Percentiles rank a stretch among this genome's conserved stretches.
Evolutionary conservation across 1,139 yeast species (phyloP).

Genomic region (Kodamaea suecica): DNA sequence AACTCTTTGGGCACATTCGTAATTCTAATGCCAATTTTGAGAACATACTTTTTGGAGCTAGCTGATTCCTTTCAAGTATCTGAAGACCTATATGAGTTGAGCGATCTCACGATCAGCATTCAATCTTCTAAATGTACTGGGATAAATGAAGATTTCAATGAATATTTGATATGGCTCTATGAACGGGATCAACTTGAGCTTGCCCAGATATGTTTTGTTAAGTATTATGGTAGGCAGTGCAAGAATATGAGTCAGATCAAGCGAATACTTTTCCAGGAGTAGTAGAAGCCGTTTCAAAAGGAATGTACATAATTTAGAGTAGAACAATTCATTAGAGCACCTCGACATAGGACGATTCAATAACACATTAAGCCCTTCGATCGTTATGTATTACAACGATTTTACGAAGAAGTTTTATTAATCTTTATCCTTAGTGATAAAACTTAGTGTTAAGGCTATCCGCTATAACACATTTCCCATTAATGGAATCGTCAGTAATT

Average conservation of each 20-base stretch:
- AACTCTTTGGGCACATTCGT: background rate
- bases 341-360: no score
- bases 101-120: slow-evolving; percentile 5
- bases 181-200: slow-evolving; percentile 11
- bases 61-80: background rate
- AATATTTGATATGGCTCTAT: slow-evolving; percentile 21
- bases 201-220: slow-evolving; percentile 13
- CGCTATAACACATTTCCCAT: slow-evolving; percentile 39
- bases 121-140: slow-evolving; percentile 2
- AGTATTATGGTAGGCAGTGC: slow-evolving; percentile 11
- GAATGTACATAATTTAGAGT: no score
- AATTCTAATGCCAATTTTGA: background rate
- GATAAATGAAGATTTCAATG: slow-evolving; percentile 14
- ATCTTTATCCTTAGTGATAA: background rate
- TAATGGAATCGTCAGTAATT: slow-evolving; percentile 29
- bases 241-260: background rate
- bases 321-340: no score
- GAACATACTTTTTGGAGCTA: slow-evolving; percentile 7
- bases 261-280: slow-evolving; percentile 1
- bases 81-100: slow-evolving; percentile 2
- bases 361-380: no score
- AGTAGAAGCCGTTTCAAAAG: no score
- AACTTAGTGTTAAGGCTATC: slow-evolving; percentile 12
- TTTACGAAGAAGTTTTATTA: no score
- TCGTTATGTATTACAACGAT: no score